Base-by-base conservation (phyloP, 2,329 filamentous ascomycete species). In the Rutstroemia sydowiana region DNA sequence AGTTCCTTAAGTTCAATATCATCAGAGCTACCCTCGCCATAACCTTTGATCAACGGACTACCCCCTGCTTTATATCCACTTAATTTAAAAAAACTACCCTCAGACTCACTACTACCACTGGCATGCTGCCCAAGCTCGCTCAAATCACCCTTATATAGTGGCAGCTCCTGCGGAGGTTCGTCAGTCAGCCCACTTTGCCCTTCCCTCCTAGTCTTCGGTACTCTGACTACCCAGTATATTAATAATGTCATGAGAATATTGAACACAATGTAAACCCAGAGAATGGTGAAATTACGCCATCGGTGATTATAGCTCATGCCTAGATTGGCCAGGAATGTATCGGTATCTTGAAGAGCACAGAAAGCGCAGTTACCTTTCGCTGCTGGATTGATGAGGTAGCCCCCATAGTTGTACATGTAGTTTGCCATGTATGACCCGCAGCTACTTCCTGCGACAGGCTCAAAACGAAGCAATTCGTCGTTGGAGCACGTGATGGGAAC, bases 301-400 rank as follows among this genome's bases (percentile, higher is more conserved):
- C 81, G 83, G 56, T 81, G 81, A 55, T 73, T 79, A 57, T 85
- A 79, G 1, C 71, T 71, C 8, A 87, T 60, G 61, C 85, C 84
- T 10, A 87, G 57, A 0, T 73, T 78, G 3, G 66, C 60, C 2
- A 87, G 64, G 57, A 83, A 87, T 51, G 84, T 82, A 11, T 75
- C 71, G 0, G 81, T 82, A 20, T 63, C 66, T 1, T 65, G 66
- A 63, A 79, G 86, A 55, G 79, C 71, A 61, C 84, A 88, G 0
- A 87, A 82, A 42, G 67, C 66, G 63, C 85, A 88, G 0, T 66
- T 70, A 0, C 66, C 61, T 0, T 71, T 79, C 0, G 76, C 81
- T 3, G 79, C 72, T 0, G 83, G 80, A 59, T 87, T 87, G 45
- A 77, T 57, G 1, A 68, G 63, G 0, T 66, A 62, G 0, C 79